Base-by-base conservation (phyloP, 441 rosid species). In the Theobroma grandiflorum region DNA sequence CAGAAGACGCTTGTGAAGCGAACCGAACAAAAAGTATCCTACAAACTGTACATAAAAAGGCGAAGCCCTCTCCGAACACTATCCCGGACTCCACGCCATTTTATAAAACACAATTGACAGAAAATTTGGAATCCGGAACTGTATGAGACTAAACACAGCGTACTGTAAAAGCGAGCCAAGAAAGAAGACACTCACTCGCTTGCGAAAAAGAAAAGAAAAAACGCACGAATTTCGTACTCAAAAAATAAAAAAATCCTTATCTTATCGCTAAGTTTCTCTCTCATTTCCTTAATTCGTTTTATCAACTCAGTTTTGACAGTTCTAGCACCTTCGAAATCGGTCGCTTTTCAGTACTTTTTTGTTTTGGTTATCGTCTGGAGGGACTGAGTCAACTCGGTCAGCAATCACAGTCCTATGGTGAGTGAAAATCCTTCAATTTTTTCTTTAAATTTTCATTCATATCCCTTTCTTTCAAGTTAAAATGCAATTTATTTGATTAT, bases 151-250 rank as follows among this genome's bases (percentile, higher is more conserved):
- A 61, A 55, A 81, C 83, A 70, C 87, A 65, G 86, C 86, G 86
- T 85, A 70, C 85, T 79, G 78, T 78, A 84, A 88, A 84, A 75
- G 86, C 86, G 83, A 87, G 85, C 83, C 82, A 67, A 83, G 76
- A 76, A 40, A 72, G 12, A n/a, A 37, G 10, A 14, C 18, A 6
- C 79, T 8, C 42, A 18, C 70, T 12, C 72, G 4, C 78, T 22
- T 35, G 0, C 0, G 0, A 14, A 4, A 50, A 4, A 2, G 16
- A 0, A n/a, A 57, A 57, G 7, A 4, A 50, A 50, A 50, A 3
- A 12, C 8, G 12, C 35, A 58, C 5, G 18, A 5, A 10, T 31
- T 26, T 10, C 6, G 11, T 31, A 31, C 35, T 10, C 0, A 6
- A 22, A 55, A n/a, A 18, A 4, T 18, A 18, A 52, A 55, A 66